Conservation (phyloP, 768 basidiomycete genomes). For the Melanogaster broomeanus region DNA sequence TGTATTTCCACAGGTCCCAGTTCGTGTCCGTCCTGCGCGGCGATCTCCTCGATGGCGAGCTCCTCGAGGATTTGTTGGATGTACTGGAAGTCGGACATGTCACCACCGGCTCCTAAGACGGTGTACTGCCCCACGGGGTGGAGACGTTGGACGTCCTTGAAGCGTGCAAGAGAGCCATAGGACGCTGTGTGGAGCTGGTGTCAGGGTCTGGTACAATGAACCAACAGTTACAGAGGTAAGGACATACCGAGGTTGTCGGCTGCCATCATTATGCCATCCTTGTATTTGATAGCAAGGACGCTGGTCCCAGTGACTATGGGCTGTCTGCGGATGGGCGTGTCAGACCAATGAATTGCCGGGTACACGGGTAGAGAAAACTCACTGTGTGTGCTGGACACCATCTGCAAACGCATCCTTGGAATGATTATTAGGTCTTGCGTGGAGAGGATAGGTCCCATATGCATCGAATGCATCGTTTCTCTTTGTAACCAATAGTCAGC, state of each 20-base stretch:
- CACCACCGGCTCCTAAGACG: constrained; percentile 89
- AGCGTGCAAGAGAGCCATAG: constrained; percentile 95
- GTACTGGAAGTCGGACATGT: constrained; percentile 98
- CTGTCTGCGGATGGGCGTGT: constrained; percentile 51
- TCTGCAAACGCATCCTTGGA: constrained; percentile 59
- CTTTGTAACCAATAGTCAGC: constrained; percentile 36
- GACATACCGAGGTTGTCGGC: constrained; percentile 91
- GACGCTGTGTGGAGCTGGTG: constrained; percentile 59
- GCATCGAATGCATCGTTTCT: constrained; percentile 75
- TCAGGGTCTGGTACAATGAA: background rate
- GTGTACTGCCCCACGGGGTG: constrained; percentile 83
- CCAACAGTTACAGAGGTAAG: background rate
- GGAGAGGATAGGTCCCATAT: constrained; percentile 76
- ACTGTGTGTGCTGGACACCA: constrained; percentile 84
- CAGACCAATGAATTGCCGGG: background rate
- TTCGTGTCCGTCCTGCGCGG: constrained; percentile 78
- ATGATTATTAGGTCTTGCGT: constrained; percentile 53
- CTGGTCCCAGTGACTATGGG: constrained; percentile 98
- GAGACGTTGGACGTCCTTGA: constrained; percentile 92
- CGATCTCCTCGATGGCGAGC: constrained; percentile 75
- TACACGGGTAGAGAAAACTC: constrained; percentile 16
- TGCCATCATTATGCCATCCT: constrained; percentile 97
- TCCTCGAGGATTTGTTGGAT: constrained; percentile 80
- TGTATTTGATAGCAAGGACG: constrained; percentile 91
- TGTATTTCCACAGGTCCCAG: constrained; percentile 91